phyloP scores from a whole-genome alignment of 192 early-diverging fungal genomes.

The Gonapodya sp. region DNA sequence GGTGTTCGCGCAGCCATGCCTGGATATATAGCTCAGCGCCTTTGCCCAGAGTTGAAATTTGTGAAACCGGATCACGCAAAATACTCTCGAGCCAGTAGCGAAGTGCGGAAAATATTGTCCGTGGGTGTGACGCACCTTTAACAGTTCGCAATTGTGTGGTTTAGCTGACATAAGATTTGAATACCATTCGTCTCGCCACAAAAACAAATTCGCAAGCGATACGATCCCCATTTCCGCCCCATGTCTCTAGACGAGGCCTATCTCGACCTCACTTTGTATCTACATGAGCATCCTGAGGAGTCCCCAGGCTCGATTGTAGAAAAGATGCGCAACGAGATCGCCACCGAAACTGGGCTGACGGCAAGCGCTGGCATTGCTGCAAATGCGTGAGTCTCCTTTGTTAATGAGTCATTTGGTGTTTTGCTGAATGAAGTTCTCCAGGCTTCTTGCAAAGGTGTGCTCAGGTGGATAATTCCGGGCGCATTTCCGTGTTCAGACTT shows the following conservation, averaged over 20 bases:
- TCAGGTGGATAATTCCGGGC: not conserved
- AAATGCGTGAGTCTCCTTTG: not conserved
- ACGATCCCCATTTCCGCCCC: not conserved
- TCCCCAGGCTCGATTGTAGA: not conserved
- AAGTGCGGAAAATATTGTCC: not conserved
- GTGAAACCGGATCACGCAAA: not conserved
- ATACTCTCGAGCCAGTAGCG: not conserved
- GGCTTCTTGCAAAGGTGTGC: constrained; percentile 1
- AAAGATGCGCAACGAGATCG: not conserved
- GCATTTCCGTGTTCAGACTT: not conserved
- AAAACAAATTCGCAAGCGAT: not conserved
- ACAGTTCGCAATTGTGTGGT: no score
- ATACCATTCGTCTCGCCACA: not conserved
- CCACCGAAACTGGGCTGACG: not conserved
- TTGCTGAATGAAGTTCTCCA: not conserved
- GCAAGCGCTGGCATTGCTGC: constrained; percentile 1
- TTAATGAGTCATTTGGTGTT: not conserved
- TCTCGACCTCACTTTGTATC: not conserved
- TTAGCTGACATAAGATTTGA: no score
- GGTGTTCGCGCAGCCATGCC: constrained; percentile 1
- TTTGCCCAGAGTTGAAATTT: constrained; percentile 1
- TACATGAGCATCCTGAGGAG: not conserved
- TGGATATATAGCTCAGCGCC: not conserved
- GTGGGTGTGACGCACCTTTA: not conserved
- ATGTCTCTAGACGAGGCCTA: constrained; percentile 1